phyloP scores from a whole-genome alignment of 148 eudicot species.

The Vaccinium macrocarpon region DNA sequence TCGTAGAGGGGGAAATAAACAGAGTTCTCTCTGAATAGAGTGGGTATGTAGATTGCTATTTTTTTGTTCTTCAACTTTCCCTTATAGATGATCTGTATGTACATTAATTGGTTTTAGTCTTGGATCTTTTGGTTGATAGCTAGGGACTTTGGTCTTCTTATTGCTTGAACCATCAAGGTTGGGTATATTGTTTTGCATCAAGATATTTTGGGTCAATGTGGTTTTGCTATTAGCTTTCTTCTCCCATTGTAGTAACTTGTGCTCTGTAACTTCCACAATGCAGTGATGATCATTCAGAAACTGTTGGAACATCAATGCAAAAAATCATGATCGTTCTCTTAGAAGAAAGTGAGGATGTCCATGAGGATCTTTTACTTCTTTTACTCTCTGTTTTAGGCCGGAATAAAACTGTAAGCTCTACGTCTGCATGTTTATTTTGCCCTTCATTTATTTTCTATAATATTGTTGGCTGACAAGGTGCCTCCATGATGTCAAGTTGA shows the following conservation, averaged over 20 bases:
- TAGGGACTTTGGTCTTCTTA: not conserved
- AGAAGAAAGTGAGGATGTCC: slow-evolving; percentile 93
- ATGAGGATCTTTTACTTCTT: slow-evolving; percentile 63
- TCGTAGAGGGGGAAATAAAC: not conserved
- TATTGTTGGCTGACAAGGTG: not conserved
- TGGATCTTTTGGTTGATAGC: not conserved
- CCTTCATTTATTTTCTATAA: not conserved
- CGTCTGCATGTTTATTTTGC: slow-evolving; percentile 17
- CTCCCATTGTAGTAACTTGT: not conserved
- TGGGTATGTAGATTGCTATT: not conserved
- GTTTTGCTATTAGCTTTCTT: not conserved
- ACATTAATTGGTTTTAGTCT: not conserved
- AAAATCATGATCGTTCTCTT: slow-evolving; percentile 80
- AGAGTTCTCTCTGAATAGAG: not conserved
- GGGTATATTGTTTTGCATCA: slow-evolving; percentile 1
- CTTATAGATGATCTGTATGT: not conserved
- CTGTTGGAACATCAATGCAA: slow-evolving; percentile 70
- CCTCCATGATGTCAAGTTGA: not conserved
- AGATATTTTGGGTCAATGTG: not conserved
- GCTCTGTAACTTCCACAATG: slow-evolving; percentile 18
- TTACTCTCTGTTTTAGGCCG: slow-evolving; percentile 73
- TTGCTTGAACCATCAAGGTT: not conserved
- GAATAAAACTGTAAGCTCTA: slow-evolving; percentile 53
- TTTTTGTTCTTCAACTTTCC: not conserved
- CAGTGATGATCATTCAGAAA: slow-evolving; percentile 94